Evolutionary conservation across 352 stramenopile genomes (phyloP), one percentile per base, ranked within the genome.

Genomic region (Phytopythium kandeliae): DNA sequence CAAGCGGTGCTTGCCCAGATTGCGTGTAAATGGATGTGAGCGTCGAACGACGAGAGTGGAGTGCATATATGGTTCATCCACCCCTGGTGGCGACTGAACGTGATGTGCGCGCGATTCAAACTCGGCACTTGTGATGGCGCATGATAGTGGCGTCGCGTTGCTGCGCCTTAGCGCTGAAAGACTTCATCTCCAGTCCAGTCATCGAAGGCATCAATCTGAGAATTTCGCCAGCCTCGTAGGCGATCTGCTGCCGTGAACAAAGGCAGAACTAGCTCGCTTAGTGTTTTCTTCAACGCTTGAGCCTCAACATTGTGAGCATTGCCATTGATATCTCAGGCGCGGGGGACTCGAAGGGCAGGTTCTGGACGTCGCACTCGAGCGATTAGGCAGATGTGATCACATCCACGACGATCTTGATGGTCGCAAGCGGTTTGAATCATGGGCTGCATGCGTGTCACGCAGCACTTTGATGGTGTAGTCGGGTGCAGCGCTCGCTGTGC

Each of bases 71-170:
- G n/a, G 41, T 86, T 72, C 13, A 74, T 56, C 74, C 74, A 82
- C 47, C 81, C 74, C 46, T 82, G 82, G 31, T 57, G 61, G 2
- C 69, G 71, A 26, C 61, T 63, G 31, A 84, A 86, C 11, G 58
- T 51, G 6, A 86, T 48, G 17, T 84, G 60, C 15, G 67, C 69
- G 43, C 74, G 84, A 48, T 86, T 86, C 38, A 86, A 70, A 17
- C 72, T 86, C 69, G 15, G 84, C 58, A 46, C 74, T 64, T 51
- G 82, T 82, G 45, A 84, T 65, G 11, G 74, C n/a, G n/a, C n/a
- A n/a, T n/a, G n/a, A n/a, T 48, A 0, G 61, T 67, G 3, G 15
- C 15, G 10, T 73, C 67, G 7, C 58, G 22, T 1, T 43, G 34
- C 41, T 71, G 63, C 10, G 43, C 46, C 15, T 64, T 54, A 7